Evolutionary conservation across 2,329 filamentous ascomycete species (phyloP).

Genomic region (Apiospora saccharicola): DNA sequence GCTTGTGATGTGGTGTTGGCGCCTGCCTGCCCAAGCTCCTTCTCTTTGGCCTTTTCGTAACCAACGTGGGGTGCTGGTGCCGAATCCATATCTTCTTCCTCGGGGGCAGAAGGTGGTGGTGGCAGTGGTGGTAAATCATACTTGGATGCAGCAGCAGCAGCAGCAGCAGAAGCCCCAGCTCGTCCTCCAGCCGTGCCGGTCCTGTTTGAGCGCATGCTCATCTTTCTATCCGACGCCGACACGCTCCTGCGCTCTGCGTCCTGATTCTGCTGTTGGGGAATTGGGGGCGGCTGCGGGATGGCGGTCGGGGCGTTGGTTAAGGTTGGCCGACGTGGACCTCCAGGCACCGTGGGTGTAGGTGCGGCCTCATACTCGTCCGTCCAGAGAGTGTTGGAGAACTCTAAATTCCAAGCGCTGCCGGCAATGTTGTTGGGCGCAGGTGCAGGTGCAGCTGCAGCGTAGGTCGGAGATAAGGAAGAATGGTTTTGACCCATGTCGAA

Average conservation of each 20-base stretch:
- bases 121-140: conserved; percentile 21
- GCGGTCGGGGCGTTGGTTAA: conserved; percentile 46
- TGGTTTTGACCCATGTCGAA: conserved; percentile 63
- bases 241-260: not conserved
- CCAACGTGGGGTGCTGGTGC: conserved; percentile 66
- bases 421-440: conserved; percentile 4
- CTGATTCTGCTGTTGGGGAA: conserved; percentile 17
- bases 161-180: conserved; percentile 23
- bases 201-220: conserved; percentile 61
- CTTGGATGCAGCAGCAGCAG: conserved; percentile 32
- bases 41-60: conserved; percentile 67
- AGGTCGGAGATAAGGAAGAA: conserved; percentile 25
- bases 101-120: not conserved
- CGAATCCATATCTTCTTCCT: conserved; percentile 48
- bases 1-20: conserved; percentile 45
- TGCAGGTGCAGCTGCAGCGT: not conserved
- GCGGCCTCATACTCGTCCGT: conserved; percentile 70
- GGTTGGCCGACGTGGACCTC: conserved; percentile 68
- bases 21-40: conserved; percentile 55
- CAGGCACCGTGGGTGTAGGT: conserved; percentile 84
- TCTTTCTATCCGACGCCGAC: conserved; percentile 48
- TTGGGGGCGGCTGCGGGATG: conserved; percentile 47
- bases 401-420: conserved; percentile 51
- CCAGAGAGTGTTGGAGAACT: conserved; percentile 58
- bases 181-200: conserved; percentile 40